Evolutionary conservation across 441 rosid species (phyloP).

Genomic region (Syzygium syzygioides): DNA sequence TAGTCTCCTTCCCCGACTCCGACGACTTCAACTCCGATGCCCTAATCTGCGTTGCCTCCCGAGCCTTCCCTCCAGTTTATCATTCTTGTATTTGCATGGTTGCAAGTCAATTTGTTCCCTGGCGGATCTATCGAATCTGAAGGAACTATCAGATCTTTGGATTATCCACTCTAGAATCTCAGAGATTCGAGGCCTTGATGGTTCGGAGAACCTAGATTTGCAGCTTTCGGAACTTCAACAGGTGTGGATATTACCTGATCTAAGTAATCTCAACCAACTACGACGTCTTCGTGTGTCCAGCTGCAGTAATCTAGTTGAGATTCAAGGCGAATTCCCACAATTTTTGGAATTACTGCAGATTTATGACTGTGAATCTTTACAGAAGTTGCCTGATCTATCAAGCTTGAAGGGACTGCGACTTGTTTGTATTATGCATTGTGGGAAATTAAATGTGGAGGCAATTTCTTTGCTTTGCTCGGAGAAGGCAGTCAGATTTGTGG

Average conservation of each 20-base stretch:
- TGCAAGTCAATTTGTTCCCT: not conserved
- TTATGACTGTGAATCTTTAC: too few species aligned
- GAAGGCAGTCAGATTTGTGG: too few species aligned
- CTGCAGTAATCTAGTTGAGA: too few species aligned
- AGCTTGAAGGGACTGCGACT: too few species aligned
- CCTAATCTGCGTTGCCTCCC: not conserved
- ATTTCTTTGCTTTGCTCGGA: too few species aligned
- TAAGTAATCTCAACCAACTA: not conserved
- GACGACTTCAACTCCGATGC: rapidly evolving
- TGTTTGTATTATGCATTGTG: too few species aligned
- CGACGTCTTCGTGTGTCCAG: too few species aligned
- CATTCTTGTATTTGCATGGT: rapidly evolving
- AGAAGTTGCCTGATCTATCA: too few species aligned
- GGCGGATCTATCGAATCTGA: not conserved
- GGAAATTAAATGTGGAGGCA: too few species aligned
- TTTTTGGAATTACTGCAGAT: too few species aligned
- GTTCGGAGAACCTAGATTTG: not conserved
- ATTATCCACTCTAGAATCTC: rapidly evolving
- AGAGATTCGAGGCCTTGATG: not conserved
- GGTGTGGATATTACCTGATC: not conserved
- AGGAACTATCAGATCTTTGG: rapidly evolving
- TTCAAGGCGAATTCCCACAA: too few species aligned
- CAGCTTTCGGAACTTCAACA: rapidly evolving
- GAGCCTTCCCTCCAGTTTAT: not conserved
- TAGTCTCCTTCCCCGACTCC: not conserved